Conservation (phyloP, 441 rosid genomes). For the Gossypium trilobum region DNA sequence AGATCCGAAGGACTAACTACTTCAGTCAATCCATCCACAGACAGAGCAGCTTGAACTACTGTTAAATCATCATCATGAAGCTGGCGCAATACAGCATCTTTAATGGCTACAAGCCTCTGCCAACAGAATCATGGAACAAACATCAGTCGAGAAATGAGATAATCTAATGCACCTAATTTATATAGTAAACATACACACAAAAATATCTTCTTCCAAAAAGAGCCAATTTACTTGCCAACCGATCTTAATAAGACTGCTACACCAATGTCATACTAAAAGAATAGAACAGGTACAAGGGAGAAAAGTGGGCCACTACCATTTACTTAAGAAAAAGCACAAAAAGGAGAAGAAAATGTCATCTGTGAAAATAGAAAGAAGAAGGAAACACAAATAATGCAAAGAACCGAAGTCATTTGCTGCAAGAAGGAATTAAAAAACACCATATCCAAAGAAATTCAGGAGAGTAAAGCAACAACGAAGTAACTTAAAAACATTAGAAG, state of each 20-base stretch:
- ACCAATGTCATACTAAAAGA: neutral
- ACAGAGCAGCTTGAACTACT: constrained; percentile 68
- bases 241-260: neutral
- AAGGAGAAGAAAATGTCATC: neutral
- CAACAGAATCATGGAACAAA: constrained; percentile 3
- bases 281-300: neutral
- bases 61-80: constrained; percentile 77
- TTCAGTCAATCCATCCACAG: constrained; percentile 54
- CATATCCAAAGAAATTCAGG: neutral
- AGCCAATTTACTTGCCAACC: neutral
- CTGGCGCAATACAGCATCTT: constrained; percentile 62
- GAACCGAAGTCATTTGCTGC: neutral
- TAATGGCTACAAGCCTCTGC: constrained; percentile 63
- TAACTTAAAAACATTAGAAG: neutral
- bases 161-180: neutral
- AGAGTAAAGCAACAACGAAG: neutral
- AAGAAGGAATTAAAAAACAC: neutral
- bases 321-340: neutral
- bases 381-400: neutral
- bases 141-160: neutral
- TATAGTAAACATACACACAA: neutral
- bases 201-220: neutral
- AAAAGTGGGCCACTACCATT: neutral
- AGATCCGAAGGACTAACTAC: constrained; percentile 47
- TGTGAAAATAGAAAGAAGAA: neutral